Evolutionary conservation across 2,329 filamentous ascomycete genomes (phyloP).

Genomic region (Tolypocladium ovalisporum): DNA sequence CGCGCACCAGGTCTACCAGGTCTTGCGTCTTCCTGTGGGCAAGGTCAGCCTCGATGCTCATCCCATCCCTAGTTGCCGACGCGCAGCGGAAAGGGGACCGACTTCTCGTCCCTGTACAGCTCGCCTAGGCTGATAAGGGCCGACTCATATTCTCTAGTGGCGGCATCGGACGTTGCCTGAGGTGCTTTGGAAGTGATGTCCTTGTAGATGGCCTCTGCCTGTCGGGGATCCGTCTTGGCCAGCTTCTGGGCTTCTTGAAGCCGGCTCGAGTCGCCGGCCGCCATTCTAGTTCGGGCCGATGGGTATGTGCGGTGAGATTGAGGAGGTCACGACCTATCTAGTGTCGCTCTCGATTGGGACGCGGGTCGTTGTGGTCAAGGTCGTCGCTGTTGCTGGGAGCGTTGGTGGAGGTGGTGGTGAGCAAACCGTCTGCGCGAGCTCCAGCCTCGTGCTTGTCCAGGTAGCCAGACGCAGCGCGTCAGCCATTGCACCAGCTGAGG

Average conservation of each 20-base stretch:
- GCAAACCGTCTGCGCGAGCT: conserved; percentile 1
- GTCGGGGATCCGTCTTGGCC: conserved; percentile 66
- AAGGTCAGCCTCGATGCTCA: conserved; percentile 1
- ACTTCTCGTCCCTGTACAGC: conserved; percentile 84
- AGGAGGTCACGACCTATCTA: neutral
- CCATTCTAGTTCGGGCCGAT: conserved; percentile 29
- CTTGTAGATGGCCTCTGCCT: conserved; percentile 82
- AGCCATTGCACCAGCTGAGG: neutral
- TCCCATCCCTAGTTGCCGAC: conserved; percentile 2
- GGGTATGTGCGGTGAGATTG: neutral
- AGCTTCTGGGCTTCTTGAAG: conserved; percentile 85
- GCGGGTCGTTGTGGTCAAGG: neutral
- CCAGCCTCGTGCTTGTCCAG: conserved; percentile 10
- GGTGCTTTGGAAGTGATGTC: conserved; percentile 80
- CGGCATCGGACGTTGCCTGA: conserved; percentile 70
- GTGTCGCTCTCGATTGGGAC: neutral
- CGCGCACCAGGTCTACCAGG: conserved; percentile 79
- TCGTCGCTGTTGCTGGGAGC: neutral
- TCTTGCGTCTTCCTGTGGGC: conserved; percentile 60
- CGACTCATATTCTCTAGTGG: conserved; percentile 82
- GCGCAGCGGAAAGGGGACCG: conserved; percentile 22
- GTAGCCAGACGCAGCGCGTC: conserved; percentile 22
- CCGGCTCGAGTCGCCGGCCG: conserved; percentile 48
- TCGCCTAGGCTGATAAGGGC: conserved; percentile 83
- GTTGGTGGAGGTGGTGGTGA: neutral